Conservation (phyloP, 441 rosid genomes). For the Erodium trifolium region DNA sequence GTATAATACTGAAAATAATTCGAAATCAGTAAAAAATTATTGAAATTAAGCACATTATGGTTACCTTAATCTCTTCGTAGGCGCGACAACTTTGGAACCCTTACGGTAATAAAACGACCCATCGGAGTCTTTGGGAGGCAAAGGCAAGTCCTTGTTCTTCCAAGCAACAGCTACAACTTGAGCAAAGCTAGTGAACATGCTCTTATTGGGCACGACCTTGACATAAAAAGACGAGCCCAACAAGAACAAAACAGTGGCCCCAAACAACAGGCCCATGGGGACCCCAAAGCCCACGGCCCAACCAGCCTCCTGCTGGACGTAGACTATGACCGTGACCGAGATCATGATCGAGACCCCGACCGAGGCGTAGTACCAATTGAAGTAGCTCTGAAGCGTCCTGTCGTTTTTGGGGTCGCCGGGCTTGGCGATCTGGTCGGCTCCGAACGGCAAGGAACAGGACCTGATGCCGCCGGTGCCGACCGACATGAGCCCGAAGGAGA, state of each 20-base stretch:
- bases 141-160: slow-evolving; percentile 43
- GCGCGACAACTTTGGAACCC: slow-evolving; percentile 20
- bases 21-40: too few species aligned
- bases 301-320: slow-evolving; percentile 69
- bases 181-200: slow-evolving; percentile 22
- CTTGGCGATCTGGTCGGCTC: slow-evolving; percentile 56
- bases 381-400: slow-evolving; percentile 66
- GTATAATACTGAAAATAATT: too few species aligned
- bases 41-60: background rate
- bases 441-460: slow-evolving; percentile 34
- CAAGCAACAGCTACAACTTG: slow-evolving; percentile 60
- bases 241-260: slow-evolving; percentile 44
- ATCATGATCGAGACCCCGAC: slow-evolving; percentile 49
- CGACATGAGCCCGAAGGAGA: slow-evolving; percentile 59
- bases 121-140: slow-evolving; percentile 33
- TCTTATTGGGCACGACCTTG: slow-evolving; percentile 42
- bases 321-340: slow-evolving; percentile 69
- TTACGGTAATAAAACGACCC: slow-evolving; percentile 34
- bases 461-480: slow-evolving; percentile 87
- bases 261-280: slow-evolving; percentile 61
- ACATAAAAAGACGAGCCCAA: slow-evolving; percentile 59
- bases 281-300: slow-evolving; percentile 81
- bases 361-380: slow-evolving; percentile 88
- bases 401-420: slow-evolving; percentile 56
- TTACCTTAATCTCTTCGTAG: slow-evolving; percentile 55